These are phyloP conservation scores for Lupinus albus DNA, from an alignment of 306 rosid genomes.

Conservation along the genomic window DNA sequence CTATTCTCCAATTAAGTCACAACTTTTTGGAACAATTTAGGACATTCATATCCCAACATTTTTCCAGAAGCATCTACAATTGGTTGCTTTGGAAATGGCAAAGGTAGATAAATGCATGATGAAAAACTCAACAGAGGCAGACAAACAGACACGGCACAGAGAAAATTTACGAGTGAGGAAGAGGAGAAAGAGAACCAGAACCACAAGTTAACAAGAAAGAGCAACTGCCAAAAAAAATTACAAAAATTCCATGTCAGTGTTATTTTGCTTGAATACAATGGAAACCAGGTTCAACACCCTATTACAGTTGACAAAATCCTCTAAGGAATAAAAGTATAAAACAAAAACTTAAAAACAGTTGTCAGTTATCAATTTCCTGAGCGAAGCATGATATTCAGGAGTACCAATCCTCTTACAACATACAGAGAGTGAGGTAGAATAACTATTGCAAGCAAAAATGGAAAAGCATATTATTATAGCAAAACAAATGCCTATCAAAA, in stretches of 20 bases:
- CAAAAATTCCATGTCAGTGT: background rate
- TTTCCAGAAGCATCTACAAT: constrained; percentile 9
- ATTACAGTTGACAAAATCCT: background rate
- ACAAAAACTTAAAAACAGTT: constrained; percentile 14
- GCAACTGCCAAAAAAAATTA: constrained; percentile 11
- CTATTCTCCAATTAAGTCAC: constrained; percentile 16
- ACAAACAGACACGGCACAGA: background rate
- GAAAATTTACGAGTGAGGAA: background rate
- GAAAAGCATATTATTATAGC: constrained; percentile 1
- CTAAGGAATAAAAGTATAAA: constrained; percentile 3
- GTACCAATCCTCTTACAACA: constrained; percentile 9
- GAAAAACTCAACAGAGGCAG: background rate
- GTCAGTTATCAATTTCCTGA: background rate
- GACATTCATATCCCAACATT: background rate
- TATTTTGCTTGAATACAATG: constrained; percentile 2
- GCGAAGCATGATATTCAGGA: constrained; percentile 1
- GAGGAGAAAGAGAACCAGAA: constrained; percentile 17
- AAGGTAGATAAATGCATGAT: background rate
- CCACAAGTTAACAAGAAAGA: background rate
- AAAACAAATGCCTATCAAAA: too few species aligned
- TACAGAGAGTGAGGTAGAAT: background rate
- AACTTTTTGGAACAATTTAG: background rate
- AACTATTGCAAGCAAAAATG: constrained; percentile 2
- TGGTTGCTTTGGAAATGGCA: background rate
- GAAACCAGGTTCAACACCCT: constrained; percentile 1